Evolutionary conservation across 1,139 yeast species (phyloP), one percentile per base, ranked within the genome.

Genomic region (Spencermartinsiella ligniputridi): DNA sequence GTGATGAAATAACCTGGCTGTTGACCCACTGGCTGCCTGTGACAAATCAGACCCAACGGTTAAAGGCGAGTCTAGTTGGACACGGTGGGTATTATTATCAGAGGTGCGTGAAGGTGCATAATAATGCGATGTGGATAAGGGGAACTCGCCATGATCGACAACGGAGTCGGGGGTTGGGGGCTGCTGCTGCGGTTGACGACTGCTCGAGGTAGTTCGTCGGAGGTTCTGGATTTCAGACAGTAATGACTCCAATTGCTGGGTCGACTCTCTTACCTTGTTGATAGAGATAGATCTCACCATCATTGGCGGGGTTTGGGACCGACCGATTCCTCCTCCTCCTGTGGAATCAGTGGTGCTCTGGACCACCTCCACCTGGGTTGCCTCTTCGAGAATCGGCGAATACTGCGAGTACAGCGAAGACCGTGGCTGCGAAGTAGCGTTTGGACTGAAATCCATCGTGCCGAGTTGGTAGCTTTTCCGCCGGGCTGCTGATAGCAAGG

Each of bases 341-440:
- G 39, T 41, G 42, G 47, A 19, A 32, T 32, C 37, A 9, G 42
- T 37, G 42, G 19, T 38, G 35, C 30, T 13, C 21, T 12, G 36
- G n/a, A 15, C 37, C 25, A 45, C 43, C 13, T 43, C 41, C 16
- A 54, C 51, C 13, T 54, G 52, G 2, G 56, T 54, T 12, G 55
- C 58, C 35, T 56, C 57, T 35, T 55, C 60, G 13, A 56, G 48
- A n/a, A 55, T 45, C 4, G 60, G 60, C n/a, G 60, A 56, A 35
- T 56, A 56, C 25, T 49, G 54, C 6, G 54, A 50, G 45, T 49
- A 50, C 12, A 54, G 33, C 16, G 57, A 54, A 3, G 47, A 46
- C 16, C 56, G 41, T 12, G 46, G 39, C 22, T 43, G 43, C 13
- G 43, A 19, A 11, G 27, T 37, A 3, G 36, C 3, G 27, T 18